Conservation (phyloP, 2,329 filamentous ascomycete species). For the Daldinia sp. region DNA sequence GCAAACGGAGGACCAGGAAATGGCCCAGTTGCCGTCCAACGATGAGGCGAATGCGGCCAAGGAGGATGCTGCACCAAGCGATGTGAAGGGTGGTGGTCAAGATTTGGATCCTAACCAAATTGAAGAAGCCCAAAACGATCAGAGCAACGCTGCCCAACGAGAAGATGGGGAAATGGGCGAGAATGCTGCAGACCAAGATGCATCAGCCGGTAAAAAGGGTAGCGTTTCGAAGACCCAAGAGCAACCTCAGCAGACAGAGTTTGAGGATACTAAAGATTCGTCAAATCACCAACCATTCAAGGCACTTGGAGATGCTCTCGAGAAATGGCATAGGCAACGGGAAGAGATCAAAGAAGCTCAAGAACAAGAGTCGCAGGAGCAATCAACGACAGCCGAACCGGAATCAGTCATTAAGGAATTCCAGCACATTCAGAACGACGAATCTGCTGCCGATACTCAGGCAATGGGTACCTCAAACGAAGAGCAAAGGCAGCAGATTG, state of each 20-base stretch:
- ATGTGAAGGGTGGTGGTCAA: conserved; percentile 69
- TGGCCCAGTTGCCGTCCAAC: conserved; percentile 36
- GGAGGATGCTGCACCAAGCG: conserved; percentile 70
- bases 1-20: conserved; percentile 46
- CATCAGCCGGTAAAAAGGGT: conserved; percentile 70
- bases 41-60: conserved; percentile 62
- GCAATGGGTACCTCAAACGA: conserved; percentile 88
- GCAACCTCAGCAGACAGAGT: conserved; percentile 53
- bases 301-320: conserved; percentile 90
- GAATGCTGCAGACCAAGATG: conserved; percentile 69
- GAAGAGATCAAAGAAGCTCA: conserved; percentile 77
- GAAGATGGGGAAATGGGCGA: conserved; percentile 74
- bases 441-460: conserved; percentile 84
- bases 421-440: conserved; percentile 88
- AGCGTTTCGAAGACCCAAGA: conserved; percentile 59
- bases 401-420: conserved; percentile 79
- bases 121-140: conserved; percentile 68
- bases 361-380: conserved; percentile 60
- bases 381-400: conserved; percentile 59
- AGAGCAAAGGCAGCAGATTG: conserved; percentile 84
- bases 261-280: conserved; percentile 53
- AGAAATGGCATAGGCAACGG: conserved; percentile 91
- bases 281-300: conserved; percentile 78
- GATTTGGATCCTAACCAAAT: conserved; percentile 71
- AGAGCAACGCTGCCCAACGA: conserved; percentile 67